Percentiles rank a stretch among this genome's conserved stretches.
These are phyloP conservation scores for Didymella arachidicola DNA, from an alignment of 2,329 filamentous ascomycete genomes.

Conservation along the genomic window DNA sequence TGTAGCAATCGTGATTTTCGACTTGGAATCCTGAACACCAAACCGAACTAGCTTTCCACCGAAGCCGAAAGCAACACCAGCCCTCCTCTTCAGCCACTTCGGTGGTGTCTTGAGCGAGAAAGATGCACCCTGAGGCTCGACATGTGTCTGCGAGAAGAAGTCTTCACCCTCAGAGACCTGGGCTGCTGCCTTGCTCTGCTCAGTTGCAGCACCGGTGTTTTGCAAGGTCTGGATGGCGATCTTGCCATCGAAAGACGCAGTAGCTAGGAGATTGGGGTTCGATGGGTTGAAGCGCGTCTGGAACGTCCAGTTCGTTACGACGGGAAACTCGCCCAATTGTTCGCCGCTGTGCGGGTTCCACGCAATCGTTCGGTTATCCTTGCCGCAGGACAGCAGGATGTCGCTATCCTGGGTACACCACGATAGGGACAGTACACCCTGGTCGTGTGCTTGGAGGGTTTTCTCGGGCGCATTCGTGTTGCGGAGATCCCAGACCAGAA, in stretches of 20 bases:
- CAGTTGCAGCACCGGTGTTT: conserved; percentile 83
- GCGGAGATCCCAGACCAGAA: conserved; percentile 91
- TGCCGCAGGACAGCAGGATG: conserved; percentile 89
- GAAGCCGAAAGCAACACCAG: conserved; percentile 91
- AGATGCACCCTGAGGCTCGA: conserved; percentile 85
- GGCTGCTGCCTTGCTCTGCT: conserved; percentile 64
- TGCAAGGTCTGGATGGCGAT: conserved; percentile 93
- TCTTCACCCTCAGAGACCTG: conserved; percentile 85
- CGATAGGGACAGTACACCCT: conserved; percentile 89
- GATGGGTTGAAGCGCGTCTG: conserved; percentile 92
- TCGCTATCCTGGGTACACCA: conserved; percentile 95
- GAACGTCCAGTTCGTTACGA: conserved; percentile 99
- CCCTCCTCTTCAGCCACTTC: conserved; percentile 86
- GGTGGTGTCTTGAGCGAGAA: conserved; percentile 88
- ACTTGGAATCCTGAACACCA: conserved; percentile 71
- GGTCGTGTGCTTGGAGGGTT: conserved; percentile 89
- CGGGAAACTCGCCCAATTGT: conserved; percentile 88
- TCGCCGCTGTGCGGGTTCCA: conserved; percentile 97
- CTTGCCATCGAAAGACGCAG: conserved; percentile 96
- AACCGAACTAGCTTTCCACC: conserved; percentile 90
- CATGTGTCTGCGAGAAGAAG: conserved; percentile 94
- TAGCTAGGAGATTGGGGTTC: conserved; percentile 91
- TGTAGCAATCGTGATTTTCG: conserved; percentile 82
- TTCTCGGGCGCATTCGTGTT: conserved; percentile 95
- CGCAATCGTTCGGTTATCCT: conserved; percentile 92